Percentiles rank a stretch among this genome's conserved stretches.
Evolutionary conservation across 2,329 filamentous ascomycete genomes (phyloP).

Genomic region (Elsinoe australis): DNA sequence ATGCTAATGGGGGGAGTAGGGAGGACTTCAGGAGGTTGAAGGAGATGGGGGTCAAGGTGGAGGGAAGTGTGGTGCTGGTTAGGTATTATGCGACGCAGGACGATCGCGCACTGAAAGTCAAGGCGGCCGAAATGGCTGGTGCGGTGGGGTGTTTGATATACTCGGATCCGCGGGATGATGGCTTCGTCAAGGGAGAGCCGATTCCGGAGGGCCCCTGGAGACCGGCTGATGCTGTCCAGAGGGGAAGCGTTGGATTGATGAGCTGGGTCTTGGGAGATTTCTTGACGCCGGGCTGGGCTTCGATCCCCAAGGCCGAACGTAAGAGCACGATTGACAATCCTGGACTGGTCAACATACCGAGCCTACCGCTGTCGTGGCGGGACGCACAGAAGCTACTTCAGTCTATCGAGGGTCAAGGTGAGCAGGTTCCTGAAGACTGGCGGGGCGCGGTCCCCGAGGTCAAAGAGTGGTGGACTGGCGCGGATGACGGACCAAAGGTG

Average conservation of each 20-base stretch:
- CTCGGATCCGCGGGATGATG: conserved; percentile 80
- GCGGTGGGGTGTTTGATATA: conserved; percentile 86
- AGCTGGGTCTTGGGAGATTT: conserved; percentile 83
- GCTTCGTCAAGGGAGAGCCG: conserved; percentile 62
- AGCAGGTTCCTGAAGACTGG: conserved; percentile 63
- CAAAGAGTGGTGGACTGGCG: conserved; percentile 76
- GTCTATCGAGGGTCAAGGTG: conserved; percentile 65
- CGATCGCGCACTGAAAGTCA: conserved; percentile 74
- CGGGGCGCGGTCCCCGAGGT: conserved; percentile 67
- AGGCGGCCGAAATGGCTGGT: conserved; percentile 78
- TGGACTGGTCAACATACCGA: conserved; percentile 76
- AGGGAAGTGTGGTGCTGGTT: conserved; percentile 77
- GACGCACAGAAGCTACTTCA: conserved; percentile 76
- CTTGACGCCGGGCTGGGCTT: conserved; percentile 82
- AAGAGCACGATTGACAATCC: conserved; percentile 61
- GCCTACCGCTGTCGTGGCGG: conserved; percentile 79
- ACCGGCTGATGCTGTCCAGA: conserved; percentile 73
- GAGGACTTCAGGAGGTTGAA: conserved; percentile 71
- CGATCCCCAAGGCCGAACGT: conserved; percentile 56
- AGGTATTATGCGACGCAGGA: conserved; percentile 67
- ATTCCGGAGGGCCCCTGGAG: conserved; percentile 73
- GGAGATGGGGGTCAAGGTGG: conserved; percentile 63
- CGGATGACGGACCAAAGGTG: conserved; percentile 64
- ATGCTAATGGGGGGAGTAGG: conserved; percentile 82
- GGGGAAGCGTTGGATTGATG: conserved; percentile 71